A percentile compares a stretch with the other conserved stretches of the same genome.
Conservation (phyloP, 306 rosid genomes). For the Corylus americana region DNA sequence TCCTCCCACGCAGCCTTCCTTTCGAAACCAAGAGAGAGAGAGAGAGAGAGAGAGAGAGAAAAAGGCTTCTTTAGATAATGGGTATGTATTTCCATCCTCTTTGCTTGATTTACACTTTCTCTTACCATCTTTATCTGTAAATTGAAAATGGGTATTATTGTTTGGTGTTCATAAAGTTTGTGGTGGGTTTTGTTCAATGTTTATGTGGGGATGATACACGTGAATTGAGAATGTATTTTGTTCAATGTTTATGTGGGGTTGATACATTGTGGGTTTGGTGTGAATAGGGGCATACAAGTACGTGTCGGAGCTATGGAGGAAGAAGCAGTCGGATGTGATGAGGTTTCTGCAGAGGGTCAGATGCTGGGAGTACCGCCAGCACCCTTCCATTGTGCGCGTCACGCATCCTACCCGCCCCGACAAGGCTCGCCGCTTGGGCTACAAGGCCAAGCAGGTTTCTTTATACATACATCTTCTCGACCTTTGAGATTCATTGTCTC, state of each 20-base stretch:
- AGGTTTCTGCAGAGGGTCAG: slow-evolving; percentile 30
- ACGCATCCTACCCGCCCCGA: slow-evolving; percentile 39
- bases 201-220: too few relatives aligned
- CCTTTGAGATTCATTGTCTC: neutral
- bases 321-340: slow-evolving; percentile 38
- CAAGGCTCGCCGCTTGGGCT: slow-evolving; percentile 40
- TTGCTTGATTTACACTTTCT: slow-evolving; percentile 7
- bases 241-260: too few relatives aligned
- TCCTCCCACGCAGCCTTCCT: too few relatives aligned
- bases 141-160: too few relatives aligned
- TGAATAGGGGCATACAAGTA: slow-evolving; percentile 28
- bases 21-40: too few relatives aligned
- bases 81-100: neutral
- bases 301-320: slow-evolving; percentile 34
- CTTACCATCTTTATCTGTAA: too few relatives aligned
- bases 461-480: too few relatives aligned
- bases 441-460: slow-evolving; percentile 43
- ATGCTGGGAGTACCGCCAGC: slow-evolving; percentile 42
- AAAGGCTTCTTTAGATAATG: neutral
- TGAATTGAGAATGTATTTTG: too few relatives aligned
- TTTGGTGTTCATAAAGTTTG: neutral
- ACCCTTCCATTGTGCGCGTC: slow-evolving; percentile 37
- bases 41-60: too few relatives aligned
- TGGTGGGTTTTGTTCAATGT: neutral
- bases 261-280: neutral